Evolutionary conservation across 2,329 filamentous ascomycete genomes (phyloP), one percentile per base, ranked within the genome.

Genomic region (Neonectria faginata): DNA sequence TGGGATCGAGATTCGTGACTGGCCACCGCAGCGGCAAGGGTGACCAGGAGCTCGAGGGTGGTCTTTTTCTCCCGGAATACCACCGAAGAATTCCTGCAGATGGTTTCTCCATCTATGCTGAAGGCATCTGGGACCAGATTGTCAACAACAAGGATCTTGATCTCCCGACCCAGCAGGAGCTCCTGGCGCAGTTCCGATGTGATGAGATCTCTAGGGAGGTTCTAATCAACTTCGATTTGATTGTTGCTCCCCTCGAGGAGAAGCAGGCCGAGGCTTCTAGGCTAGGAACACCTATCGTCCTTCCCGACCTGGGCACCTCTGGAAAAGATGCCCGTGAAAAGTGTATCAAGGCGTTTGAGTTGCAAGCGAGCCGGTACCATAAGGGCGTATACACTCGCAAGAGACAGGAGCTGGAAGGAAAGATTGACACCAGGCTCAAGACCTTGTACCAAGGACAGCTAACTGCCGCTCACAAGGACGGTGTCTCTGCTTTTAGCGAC

Each of bases 141-240:
- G 94, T 97, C 73, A 92, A 95, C 83, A 99, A 99, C 85, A 99
- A 99, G 80, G 96, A 99, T 75, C 85, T 99, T 59, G 96, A 99
- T 79, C 81, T 99, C 64, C 96, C 96, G 3, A 98, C 96, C 0
- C 96, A 99, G 78, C 96, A 99, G 80, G 96, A 99, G 78, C 86
- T 99, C 50, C 86, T 99, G 57, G 96, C 96, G 11, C 96, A 99
- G 78, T 99, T 98, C 83, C 89, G 96, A 70, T 99, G 96, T 79
- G 96, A 99, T 77, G 96, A 99, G 80, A 99, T 99, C 63, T 88
- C 94, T 42, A 88, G 94, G 67, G 95, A 97, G 76, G 96, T 97
- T 12, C 84, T 97, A 62, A 81, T 94, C 45, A 86, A 84, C 2
- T 99, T 99, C 72, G 96, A 99, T 73, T 85, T 89, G 57, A 84